phyloP scores from a whole-genome alignment of 257 asterid species.

The Solanum lignicaule region DNA sequence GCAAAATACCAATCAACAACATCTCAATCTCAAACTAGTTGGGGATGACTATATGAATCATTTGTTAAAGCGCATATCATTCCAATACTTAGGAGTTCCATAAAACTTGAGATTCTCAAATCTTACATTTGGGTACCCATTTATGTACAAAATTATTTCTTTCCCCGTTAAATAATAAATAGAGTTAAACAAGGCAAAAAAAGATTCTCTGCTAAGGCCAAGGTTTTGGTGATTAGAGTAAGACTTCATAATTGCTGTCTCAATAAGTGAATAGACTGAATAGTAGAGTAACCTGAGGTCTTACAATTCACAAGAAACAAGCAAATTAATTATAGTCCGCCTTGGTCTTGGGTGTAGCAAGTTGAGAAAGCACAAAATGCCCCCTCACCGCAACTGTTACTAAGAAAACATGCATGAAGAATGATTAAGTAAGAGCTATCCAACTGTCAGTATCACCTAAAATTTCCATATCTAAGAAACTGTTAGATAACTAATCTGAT shows the following conservation, averaged over 20 bases:
- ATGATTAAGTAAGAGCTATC: neutral
- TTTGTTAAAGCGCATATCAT: neutral
- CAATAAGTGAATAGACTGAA: neutral
- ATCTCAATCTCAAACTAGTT: neutral
- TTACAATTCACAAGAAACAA: neutral
- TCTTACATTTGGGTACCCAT: neutral
- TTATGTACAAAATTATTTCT: neutral
- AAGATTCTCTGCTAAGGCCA: neutral
- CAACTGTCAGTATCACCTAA: neutral
- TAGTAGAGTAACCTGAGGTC: neutral
- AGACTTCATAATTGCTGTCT: neutral
- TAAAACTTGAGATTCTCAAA: neutral
- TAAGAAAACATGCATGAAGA: neutral
- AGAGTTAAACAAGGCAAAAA: neutral
- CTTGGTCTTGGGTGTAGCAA: neutral
- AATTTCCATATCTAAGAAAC: neutral
- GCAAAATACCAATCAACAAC: neutral
- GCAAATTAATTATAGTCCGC: neutral
- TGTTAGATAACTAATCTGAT: neutral
- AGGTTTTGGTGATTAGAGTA: neutral
- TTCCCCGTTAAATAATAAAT: neutral
- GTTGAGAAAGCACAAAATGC: neutral
- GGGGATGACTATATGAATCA: neutral
- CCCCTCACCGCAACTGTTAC: neutral
- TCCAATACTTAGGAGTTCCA: neutral